phyloP scores from a whole-genome alignment of 2,329 filamentous ascomycete genomes.

The Talaromyces albobiverticillius region DNA sequence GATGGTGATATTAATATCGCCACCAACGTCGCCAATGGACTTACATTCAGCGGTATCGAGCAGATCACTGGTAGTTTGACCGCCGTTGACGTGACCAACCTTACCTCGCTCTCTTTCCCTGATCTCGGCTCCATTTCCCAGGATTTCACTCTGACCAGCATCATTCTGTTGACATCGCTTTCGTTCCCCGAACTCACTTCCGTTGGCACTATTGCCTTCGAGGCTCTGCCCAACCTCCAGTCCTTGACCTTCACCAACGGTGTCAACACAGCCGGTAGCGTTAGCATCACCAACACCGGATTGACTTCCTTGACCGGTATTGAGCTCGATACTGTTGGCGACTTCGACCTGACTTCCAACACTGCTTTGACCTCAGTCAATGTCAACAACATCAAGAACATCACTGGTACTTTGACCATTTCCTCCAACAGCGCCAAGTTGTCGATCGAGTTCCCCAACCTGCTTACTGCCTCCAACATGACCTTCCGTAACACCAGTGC shows the following conservation, averaged over 20 bases:
- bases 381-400: constrained; percentile 70
- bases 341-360: constrained; percentile 90
- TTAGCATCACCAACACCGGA: constrained; percentile 83
- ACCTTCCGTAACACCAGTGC: constrained; percentile 76
- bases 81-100: constrained; percentile 53
- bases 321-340: constrained; percentile 68
- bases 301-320: constrained; percentile 76
- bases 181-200: constrained; percentile 62
- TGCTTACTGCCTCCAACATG: constrained; percentile 75
- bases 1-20: constrained; percentile 67
- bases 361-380: constrained; percentile 69
- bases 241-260: constrained; percentile 59
- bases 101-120: constrained; percentile 62
- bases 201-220: constrained; percentile 68
- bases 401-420: constrained; percentile 69
- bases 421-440: constrained; percentile 76
- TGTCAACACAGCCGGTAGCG: constrained; percentile 62
- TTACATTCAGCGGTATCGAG: constrained; percentile 62
- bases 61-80: constrained; percentile 58
- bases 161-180: constrained; percentile 67
- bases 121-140: constrained; percentile 65
- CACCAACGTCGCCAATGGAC: constrained; percentile 51
- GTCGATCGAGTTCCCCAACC: constrained; percentile 70
- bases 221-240: constrained; percentile 65
- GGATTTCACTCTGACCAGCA: constrained; percentile 65